Evolutionary conservation across 2,329 filamentous ascomycete genomes (phyloP).

Genomic region (Gliomastix tumulicola): DNA sequence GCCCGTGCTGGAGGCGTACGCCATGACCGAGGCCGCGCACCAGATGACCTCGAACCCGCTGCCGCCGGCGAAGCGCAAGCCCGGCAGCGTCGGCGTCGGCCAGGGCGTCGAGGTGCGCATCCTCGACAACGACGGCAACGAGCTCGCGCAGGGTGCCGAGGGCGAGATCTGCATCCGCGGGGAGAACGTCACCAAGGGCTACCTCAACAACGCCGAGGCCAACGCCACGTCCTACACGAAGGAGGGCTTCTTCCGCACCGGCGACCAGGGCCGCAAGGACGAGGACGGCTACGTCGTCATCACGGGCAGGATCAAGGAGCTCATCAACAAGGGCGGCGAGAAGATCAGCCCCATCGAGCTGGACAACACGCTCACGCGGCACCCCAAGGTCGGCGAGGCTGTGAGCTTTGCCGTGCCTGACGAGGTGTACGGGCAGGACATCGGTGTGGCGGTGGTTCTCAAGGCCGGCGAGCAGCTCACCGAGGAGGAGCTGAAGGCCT

Average conservation of each 20-base stretch:
- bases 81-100: constrained; percentile 74
- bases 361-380: constrained; percentile 72
- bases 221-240: constrained; percentile 69
- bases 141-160: constrained; percentile 62
- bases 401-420: constrained; percentile 80
- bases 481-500: constrained; percentile 57
- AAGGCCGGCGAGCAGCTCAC: constrained; percentile 54
- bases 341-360: constrained; percentile 86
- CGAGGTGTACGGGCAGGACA: constrained; percentile 76
- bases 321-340: constrained; percentile 87
- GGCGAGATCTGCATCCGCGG: constrained; percentile 80
- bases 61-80: constrained; percentile 65
- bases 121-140: constrained; percentile 60
- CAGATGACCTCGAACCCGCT: constrained; percentile 76
- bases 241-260: constrained; percentile 79
- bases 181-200: constrained; percentile 77
- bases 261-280: constrained; percentile 78
- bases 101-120: constrained; percentile 80
- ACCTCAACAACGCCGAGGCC: constrained; percentile 74
- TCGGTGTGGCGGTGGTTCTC: constrained; percentile 69
- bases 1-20: constrained; percentile 82
- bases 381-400: constrained; percentile 67
- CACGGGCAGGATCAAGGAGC: constrained; percentile 87
- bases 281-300: constrained; percentile 77
- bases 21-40: constrained; percentile 86